phyloP scores from a whole-genome alignment of 331 rosid genomes.

The Cydonia oblonga region DNA sequence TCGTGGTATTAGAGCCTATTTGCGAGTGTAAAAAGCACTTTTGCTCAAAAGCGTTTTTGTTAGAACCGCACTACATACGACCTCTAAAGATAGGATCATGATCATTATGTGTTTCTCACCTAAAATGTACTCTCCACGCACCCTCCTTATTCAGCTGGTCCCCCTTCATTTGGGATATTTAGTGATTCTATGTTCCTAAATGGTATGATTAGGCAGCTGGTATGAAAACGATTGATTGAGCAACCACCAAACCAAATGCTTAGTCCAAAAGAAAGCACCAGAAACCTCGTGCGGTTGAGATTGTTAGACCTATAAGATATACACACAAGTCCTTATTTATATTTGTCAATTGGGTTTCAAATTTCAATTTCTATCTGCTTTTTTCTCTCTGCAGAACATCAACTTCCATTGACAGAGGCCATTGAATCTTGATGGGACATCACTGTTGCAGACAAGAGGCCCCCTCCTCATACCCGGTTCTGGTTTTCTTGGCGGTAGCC shows the following conservation, averaged over 20 bases:
- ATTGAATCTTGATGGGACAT: slow-evolving; percentile 31
- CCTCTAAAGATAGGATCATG: too few relatives aligned
- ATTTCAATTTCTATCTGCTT: not conserved
- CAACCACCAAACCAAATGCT: slow-evolving; percentile 15
- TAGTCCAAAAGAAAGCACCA: not conserved
- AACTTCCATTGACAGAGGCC: not conserved
- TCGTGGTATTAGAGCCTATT: too few relatives aligned
- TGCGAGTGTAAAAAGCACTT: too few relatives aligned
- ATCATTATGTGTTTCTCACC: too few relatives aligned
- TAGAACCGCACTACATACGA: too few relatives aligned
- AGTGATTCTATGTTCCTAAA: slow-evolving; percentile 1
- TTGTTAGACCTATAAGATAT: not conserved
- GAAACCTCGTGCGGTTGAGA: slow-evolving; percentile 21
- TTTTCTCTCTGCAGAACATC: not conserved
- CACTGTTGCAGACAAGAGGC: slow-evolving; percentile 24
- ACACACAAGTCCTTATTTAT: not conserved
- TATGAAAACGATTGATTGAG: slow-evolving; percentile 11
- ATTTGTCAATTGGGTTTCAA: not conserved
- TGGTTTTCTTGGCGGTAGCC: slow-evolving; percentile 42
- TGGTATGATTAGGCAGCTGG: slow-evolving; percentile 3
- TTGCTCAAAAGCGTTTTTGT: too few relatives aligned
- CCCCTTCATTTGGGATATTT: not conserved
- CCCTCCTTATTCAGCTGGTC: not conserved
- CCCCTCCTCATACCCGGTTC: slow-evolving; percentile 28
- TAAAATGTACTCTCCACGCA: not conserved